Base-by-base conservation (phyloP, 495 filamentous ascomycete species). In the Penicillium diatomitis region DNA sequence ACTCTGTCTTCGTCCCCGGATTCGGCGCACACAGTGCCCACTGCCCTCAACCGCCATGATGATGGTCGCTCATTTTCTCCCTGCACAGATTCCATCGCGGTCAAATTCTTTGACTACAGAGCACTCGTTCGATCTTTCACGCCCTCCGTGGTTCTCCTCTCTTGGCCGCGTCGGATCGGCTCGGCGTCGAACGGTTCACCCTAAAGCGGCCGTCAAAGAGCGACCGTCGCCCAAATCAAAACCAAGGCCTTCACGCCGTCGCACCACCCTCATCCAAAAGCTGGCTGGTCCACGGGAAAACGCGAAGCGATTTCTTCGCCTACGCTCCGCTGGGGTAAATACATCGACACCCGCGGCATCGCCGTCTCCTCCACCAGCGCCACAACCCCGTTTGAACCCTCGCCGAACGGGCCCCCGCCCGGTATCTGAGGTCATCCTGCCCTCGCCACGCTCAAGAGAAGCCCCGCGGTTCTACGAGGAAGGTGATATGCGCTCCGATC, bases 281-380 rank as follows among this genome's bases (percentile, higher is more conserved):
- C 61, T 76, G 65, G 70, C 69, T 58, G 64, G 67, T 29, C 68
- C 73, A 58, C 69, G 71, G 47, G 72, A 76, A 50, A 73, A 70
- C 65, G 71, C 72, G 53, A 71, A 72, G 66, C 71, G 71, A 45
- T 58, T 75, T 56, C 66, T 78, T 62, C 71, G 71, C 58, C 53
- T 72, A 51, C 66, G 67, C 44, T 58, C 65, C 32, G 56, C 66
- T 40, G 48, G 57, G 40, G 44, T 65, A 33, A 49, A 52, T 11
- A 57, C 61, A 46, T 46, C 59, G 32, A 47, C 62, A 12, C 20
- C 20, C 2, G 20, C 20, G 20, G 20, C 20, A 20, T 20, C 20
- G 20, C 20, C 20, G 20, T 20, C 20, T 20, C 20, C 20, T 20
- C 20, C 20, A 20, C 55, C 63, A 12, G 52, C 63, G 47, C 56